A percentile compares a stretch with the other conserved stretches of the same genome.
Conservation (phyloP, 495 filamentous ascomycete genomes). For the Halenospora varia region DNA sequence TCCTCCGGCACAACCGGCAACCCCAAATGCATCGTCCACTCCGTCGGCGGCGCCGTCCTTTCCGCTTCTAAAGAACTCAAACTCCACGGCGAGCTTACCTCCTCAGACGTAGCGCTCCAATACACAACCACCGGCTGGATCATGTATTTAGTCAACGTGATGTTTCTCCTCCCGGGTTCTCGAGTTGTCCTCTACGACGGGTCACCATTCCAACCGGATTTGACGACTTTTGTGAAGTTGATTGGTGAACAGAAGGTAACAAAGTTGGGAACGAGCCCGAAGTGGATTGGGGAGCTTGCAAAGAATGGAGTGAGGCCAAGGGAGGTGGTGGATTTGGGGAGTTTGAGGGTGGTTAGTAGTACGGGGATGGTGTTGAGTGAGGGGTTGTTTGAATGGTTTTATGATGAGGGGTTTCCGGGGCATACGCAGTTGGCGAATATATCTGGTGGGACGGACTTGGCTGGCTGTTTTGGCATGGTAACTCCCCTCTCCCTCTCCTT, state of each 20-base stretch:
- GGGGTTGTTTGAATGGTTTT: constrained; percentile 76
- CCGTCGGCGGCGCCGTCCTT: constrained; percentile 56
- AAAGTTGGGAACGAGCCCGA: constrained; percentile 65
- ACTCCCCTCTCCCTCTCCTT: not conserved
- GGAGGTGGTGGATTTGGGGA: constrained; percentile 55
- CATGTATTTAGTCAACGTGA: constrained; percentile 66
- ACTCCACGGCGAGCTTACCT: constrained; percentile 51
- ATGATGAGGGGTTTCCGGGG: constrained; percentile 68
- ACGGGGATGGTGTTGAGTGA: constrained; percentile 80
- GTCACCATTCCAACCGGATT: constrained; percentile 66
- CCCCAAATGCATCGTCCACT: constrained; percentile 75
- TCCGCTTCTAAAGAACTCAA: constrained; percentile 56
- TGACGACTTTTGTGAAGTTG: constrained; percentile 54
- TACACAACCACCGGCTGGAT: constrained; percentile 66
- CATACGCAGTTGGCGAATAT: constrained; percentile 65
- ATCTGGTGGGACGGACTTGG: constrained; percentile 74
- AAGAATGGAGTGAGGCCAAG: constrained; percentile 55
- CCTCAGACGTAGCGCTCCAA: constrained; percentile 43
- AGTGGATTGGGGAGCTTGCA: constrained; percentile 67
- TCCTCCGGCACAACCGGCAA: constrained; percentile 68
- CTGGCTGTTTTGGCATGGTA: constrained; percentile 59
- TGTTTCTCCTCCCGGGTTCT: constrained; percentile 49
- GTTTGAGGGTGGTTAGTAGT: constrained; percentile 53
- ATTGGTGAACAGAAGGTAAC: constrained; percentile 55
- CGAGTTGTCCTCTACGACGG: constrained; percentile 70